A percentile compares a stretch with the other conserved stretches of the same genome.
Conservation (phyloP, 2,329 filamentous ascomycete genomes). For the Herpotrichia juniperi region DNA sequence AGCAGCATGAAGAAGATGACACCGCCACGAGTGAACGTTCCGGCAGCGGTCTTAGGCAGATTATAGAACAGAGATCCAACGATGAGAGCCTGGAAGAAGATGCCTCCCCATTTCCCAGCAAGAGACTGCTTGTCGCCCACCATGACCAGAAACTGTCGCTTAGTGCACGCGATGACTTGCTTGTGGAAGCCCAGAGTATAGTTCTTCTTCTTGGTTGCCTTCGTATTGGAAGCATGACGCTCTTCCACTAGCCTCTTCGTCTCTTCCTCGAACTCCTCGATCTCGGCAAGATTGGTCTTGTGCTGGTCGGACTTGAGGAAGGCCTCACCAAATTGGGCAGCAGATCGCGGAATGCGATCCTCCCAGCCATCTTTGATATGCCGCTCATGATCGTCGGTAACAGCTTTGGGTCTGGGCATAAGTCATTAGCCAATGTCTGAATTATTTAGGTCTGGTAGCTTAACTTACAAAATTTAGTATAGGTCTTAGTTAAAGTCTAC, state of each 20-base stretch:
- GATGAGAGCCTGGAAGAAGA: constrained; percentile 48
- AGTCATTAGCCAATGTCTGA: too few species aligned
- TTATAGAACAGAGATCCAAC: constrained; percentile 59
- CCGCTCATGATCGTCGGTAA: constrained; percentile 68
- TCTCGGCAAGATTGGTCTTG: constrained; percentile 46
- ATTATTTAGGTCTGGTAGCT: too few species aligned
- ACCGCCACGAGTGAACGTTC: constrained; percentile 65
- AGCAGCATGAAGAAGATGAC: constrained; percentile 67
- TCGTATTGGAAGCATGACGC: constrained; percentile 35
- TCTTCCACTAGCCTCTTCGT: constrained; percentile 37
- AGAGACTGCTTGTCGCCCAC: constrained; percentile 59
- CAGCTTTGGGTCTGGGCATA: too few species aligned
- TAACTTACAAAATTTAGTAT: too few species aligned
- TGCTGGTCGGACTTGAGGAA: constrained; percentile 45
- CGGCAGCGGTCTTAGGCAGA: constrained; percentile 57
- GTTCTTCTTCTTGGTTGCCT: constrained; percentile 50
- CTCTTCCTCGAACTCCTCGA: constrained; percentile 47
- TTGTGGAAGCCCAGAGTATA: constrained; percentile 46
- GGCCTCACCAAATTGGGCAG: constrained; percentile 60
- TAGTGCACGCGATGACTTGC: constrained; percentile 48
- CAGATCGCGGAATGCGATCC: constrained; percentile 60
- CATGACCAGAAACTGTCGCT: constrained; percentile 57
- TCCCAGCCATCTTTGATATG: constrained; percentile 63
- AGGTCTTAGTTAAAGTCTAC: too few species aligned
- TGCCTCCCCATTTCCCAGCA: constrained; percentile 58